Evolutionary conservation across 1,284 basidiomycete genomes (phyloP), one percentile per base, ranked within the genome.

Genomic region (Abortiporus biennis): DNA sequence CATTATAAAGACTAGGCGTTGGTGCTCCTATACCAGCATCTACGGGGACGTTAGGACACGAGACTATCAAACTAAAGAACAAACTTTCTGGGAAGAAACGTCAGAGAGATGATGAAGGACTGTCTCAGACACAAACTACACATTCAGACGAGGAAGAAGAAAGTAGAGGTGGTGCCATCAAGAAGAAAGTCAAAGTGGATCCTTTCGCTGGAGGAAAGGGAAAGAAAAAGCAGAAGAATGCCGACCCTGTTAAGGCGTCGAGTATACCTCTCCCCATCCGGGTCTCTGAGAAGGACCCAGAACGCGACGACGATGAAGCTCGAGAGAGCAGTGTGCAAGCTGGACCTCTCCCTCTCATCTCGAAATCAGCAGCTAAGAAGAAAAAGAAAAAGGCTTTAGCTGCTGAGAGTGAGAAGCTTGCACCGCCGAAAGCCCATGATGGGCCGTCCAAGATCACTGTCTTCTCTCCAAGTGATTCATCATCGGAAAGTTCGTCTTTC

Each of bases 1-100:
- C n/a, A n/a, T n/a, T n/a, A n/a, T n/a, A n/a, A 40, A 87, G 84
- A 54, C 63, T 87, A 44, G 84, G 84, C 45, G 82, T 88, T 9
- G 84, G 84, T 27, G 80, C 80, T 32, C 55, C 74, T 29, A 62
- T 77, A 21, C 74, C 80, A 13, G 73, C 72, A 36, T 59, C 63
- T 2, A 59, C 69, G 16, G 63, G 50, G 40, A 52, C 66, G 9
- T 63, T 52, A 20, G 46, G 54, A 34, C 54, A 74, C 30, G 81
- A 82, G 43, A 64, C 69, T 19, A 71, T 70, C 11, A 74, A 72
- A 44, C 67, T 87, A 9, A 80, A 76, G 54, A 67, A 68, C 42
- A 76, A 71, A 49, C 67, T 87, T 1, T 51, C 65, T 6, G 74
- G 72, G 16, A 66, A 68, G 46, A 82, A 78, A 55, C 67, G 71